Base-by-base conservation (phyloP, 192 early-diverging fungal species). In the Gamsiella multidivaricata region DNA sequence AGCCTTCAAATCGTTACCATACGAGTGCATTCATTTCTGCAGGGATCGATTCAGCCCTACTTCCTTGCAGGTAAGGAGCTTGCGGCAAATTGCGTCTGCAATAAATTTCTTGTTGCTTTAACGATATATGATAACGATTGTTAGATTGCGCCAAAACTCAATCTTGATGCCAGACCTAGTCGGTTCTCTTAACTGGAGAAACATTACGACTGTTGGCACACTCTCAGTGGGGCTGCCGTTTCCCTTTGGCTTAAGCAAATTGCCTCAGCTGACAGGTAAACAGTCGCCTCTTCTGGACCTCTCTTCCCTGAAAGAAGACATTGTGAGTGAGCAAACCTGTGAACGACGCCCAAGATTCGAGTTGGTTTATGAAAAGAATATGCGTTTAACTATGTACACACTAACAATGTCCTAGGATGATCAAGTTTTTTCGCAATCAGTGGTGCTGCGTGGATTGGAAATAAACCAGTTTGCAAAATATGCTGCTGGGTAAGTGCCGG, bases 21-120 rank as follows among this genome's bases (percentile, higher is more conserved):
- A 84, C 87, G 11, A 88, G 87, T 49, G 80, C 86, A 0, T 65
- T 87, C 36, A 63, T 87, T 28, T 84, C 87, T 5, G 69, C 86
- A 0, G 87, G 80, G 14, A 86, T 87, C 14, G 87, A 88, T 57
- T 82, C 82, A 6, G 73, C 70, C 0, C 65, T 81, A 3, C 45
- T 86, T 0, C 69, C 83, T 14, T 86, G 80, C 56, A 81, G 85
- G 79, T 80, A 81, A 55, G 6, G 15, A 17, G 3, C 0, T 12
- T 23, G 1, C 12, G n/a, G 51, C 67, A 34, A 69, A 69, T 26
- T 31, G 43, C 17, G 1, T 8, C 3, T 49, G 46, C 8, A 20
- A 20, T 17, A 49, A 39, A 5, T 9, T 39, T 23, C 20, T 49
- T 49, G 46, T 49, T 20, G 1, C 20, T 8, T n/a, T 17, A 49